These are phyloP conservation scores for Neurospora africana DNA, from an alignment of 495 filamentous ascomycete species.

Conservation along the genomic window DNA sequence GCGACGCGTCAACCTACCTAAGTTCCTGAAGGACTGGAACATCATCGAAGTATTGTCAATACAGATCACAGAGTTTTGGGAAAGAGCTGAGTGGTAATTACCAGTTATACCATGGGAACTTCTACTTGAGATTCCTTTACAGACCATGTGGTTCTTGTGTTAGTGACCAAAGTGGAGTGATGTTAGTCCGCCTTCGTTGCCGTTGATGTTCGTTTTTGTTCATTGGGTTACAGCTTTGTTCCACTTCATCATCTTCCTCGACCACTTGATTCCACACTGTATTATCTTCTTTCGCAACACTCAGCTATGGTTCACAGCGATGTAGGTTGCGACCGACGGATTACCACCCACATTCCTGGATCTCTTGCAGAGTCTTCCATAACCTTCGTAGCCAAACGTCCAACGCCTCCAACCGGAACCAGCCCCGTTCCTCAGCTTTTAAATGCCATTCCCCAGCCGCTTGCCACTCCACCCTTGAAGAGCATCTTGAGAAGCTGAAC, in stretches of 20 bases:
- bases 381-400: conserved; percentile 23
- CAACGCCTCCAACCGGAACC: conserved; percentile 37
- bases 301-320: neutral
- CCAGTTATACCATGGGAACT: neutral
- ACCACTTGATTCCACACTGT: neutral
- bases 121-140: no score
- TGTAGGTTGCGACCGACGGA: neutral
- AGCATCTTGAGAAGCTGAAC: conserved; percentile 21
- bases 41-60: neutral
- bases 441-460: conserved; percentile 32
- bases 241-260: neutral
- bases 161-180: neutral
- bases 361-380: neutral
- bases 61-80: neutral
- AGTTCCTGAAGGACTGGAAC: neutral
- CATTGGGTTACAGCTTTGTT: neutral
- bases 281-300: neutral
- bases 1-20: neutral
- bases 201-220: neutral
- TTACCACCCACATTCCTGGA: neutral
- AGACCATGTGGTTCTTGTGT: neutral
- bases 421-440: conserved; percentile 38
- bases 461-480: conserved; percentile 33
- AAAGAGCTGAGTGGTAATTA: neutral
- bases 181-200: neutral